A percentile compares a stretch with the other conserved stretches of the same genome.
These are phyloP conservation scores for Peniophora sp. DNA, from an alignment of 1,284 basidiomycete genomes.

Conservation along the genomic window DNA sequence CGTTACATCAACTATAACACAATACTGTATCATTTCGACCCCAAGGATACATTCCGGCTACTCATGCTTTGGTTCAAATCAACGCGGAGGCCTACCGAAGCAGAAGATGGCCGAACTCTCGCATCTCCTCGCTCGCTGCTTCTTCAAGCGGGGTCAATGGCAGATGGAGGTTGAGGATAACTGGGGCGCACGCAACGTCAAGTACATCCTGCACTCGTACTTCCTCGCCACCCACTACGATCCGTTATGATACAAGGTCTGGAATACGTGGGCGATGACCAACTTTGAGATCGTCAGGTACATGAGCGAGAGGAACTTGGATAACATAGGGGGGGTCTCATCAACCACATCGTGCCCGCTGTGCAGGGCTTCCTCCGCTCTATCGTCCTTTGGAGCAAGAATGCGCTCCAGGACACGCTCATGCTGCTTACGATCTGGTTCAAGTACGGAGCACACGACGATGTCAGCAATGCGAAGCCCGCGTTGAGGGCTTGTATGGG, in stretches of 20 bases:
- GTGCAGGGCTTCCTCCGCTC: slow-evolving; percentile 98
- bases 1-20: too few species aligned
- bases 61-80: too few species aligned
- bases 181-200: slow-evolving; percentile 76
- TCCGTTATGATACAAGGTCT: slow-evolving; percentile 95
- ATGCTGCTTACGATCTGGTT: slow-evolving; percentile 82
- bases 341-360: slow-evolving; percentile 87
- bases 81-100: slow-evolving; percentile 43
- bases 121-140: slow-evolving; percentile 89
- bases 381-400: slow-evolving; percentile 84
- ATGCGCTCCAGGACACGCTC: slow-evolving; percentile 92
- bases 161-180: slow-evolving; percentile 74
- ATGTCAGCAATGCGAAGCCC: slow-evolving; percentile 95
- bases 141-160: slow-evolving; percentile 97
- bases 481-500: slow-evolving; percentile 94
- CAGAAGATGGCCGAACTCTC: slow-evolving; percentile 73
- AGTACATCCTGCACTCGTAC: slow-evolving; percentile 82
- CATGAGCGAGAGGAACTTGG: slow-evolving; percentile 54
- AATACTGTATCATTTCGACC: too few species aligned
- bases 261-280: slow-evolving; percentile 98
- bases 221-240: slow-evolving; percentile 89
- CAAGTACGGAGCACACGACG: slow-evolving; percentile 96
- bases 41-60: too few species aligned
- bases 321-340: slow-evolving; percentile 67
- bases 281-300: slow-evolving; percentile 94